Evolutionary conservation across 441 rosid species (phyloP).

Genomic region (Flueggea neowawraea): DNA sequence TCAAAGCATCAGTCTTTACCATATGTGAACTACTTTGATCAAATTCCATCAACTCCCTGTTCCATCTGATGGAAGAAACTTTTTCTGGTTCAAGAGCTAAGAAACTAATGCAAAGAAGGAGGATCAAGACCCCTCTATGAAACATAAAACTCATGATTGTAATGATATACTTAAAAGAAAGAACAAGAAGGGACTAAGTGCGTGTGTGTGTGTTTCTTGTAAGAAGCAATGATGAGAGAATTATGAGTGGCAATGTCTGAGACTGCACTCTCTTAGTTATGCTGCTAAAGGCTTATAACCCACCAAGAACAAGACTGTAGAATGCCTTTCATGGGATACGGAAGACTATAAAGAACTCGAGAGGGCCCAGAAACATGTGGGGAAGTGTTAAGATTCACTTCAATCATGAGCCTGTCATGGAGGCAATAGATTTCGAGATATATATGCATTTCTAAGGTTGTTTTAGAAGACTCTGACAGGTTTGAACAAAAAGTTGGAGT

Average conservation of each 20-base stretch:
- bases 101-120: conserved; percentile 39
- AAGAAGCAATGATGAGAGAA: conserved; percentile 23
- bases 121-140: conserved; percentile 27
- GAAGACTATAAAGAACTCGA: conserved; percentile 31
- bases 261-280: conserved; percentile 15
- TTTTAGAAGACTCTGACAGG: conserved; percentile 71
- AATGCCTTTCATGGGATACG: conserved; percentile 26
- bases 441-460: background rate
- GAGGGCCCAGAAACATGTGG: conserved; percentile 38
- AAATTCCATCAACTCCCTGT: conserved; percentile 25
- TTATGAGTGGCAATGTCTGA: conserved; percentile 16
- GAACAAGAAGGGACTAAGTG: conserved; percentile 18
- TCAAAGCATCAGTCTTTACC: conserved; percentile 28
- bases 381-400: conserved; percentile 52
- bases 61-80: conserved; percentile 46
- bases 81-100: conserved; percentile 36
- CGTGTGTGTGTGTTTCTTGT: conserved; percentile 8
- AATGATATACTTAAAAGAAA: conserved; percentile 1
- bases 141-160: conserved; percentile 36
- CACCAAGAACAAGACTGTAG: conserved; percentile 14
- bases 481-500: conserved; percentile 77
- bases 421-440: conserved; percentile 31
- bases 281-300: conserved; percentile 23
- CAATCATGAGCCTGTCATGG: conserved; percentile 49
- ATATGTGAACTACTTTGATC: conserved; percentile 25